Conservation (phyloP, 495 filamentous ascomycete species). For the Ramalina peruviana region DNA sequence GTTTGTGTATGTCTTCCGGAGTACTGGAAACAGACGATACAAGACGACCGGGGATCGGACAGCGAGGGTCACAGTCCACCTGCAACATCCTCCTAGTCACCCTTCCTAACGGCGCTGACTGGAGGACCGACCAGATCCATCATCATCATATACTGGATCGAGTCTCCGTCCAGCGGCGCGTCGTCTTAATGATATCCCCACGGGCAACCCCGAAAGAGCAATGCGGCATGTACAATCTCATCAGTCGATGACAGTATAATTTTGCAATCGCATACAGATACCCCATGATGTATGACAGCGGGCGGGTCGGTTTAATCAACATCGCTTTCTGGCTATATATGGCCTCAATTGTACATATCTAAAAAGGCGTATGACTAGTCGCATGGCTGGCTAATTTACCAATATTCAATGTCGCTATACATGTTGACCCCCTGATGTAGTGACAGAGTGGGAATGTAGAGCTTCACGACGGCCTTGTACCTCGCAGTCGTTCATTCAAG, state of each 20-base stretch:
- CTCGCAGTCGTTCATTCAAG: too few relatives aligned
- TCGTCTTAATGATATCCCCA: background rate
- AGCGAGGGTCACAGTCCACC: slow-evolving; percentile 17
- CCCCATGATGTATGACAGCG: slow-evolving; percentile 1
- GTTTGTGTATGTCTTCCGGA: slow-evolving; percentile 96
- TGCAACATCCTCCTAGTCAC: background rate
- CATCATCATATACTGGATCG: background rate
- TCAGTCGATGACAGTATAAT: too few relatives aligned
- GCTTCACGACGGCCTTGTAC: too few relatives aligned
- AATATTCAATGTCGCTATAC: too few relatives aligned
- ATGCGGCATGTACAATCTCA: too few relatives aligned
- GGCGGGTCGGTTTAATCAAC: background rate
- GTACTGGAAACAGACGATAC: slow-evolving; percentile 94
- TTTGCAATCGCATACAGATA: background rate
- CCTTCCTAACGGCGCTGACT: too few relatives aligned
- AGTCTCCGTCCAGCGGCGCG: background rate
- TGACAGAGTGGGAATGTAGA: too few relatives aligned
- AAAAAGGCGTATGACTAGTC: too few relatives aligned
- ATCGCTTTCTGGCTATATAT: background rate
- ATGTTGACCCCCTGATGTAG: too few relatives aligned
- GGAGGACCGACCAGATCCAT: too few relatives aligned
- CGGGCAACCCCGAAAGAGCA: too few relatives aligned
- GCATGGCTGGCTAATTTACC: too few relatives aligned
- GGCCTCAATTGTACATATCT: background rate
- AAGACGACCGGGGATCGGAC: slow-evolving; percentile 50